phyloP scores from a whole-genome alignment of 306 rosid genomes.

The Oxytropis ochrocephala region DNA sequence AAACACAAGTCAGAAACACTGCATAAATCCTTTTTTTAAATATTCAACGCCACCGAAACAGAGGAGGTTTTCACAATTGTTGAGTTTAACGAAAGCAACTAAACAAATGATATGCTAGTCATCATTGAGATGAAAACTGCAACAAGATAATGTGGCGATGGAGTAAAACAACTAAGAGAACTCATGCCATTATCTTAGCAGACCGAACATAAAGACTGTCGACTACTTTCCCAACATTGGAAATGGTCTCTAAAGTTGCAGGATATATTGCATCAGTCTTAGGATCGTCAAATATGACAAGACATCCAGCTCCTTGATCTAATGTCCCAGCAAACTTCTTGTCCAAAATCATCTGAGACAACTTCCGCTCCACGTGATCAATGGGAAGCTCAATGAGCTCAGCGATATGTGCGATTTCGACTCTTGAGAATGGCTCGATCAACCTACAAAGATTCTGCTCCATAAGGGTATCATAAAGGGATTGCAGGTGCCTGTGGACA shows the following conservation, averaged over 20 bases:
- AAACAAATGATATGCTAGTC: constrained; percentile 18
- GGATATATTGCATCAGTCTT: constrained; percentile 51
- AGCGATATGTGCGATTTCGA: constrained; percentile 82
- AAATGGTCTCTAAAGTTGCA: constrained; percentile 74
- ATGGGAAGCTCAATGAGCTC: constrained; percentile 79
- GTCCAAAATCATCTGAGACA: constrained; percentile 57
- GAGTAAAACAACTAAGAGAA: constrained; percentile 10
- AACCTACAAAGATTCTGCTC: constrained; percentile 94
- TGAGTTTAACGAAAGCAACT: constrained; percentile 8
- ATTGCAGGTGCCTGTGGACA: constrained; percentile 86
- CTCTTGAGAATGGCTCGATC: constrained; percentile 93
- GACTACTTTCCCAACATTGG: constrained; percentile 84
- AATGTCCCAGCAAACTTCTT: constrained; percentile 74
- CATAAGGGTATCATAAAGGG: constrained; percentile 77
- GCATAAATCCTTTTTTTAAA: not conserved
- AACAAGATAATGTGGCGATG: not conserved
- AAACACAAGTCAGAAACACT: too few relatives aligned
- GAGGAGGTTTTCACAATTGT: not conserved
- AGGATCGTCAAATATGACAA: constrained; percentile 48
- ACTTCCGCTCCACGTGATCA: constrained; percentile 52
- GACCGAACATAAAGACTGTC: constrained; percentile 90
- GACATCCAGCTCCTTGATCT: constrained; percentile 90
- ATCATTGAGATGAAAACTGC: constrained; percentile 17
- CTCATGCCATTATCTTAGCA: constrained; percentile 90
- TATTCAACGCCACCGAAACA: not conserved